phyloP scores from a whole-genome alignment of 2,329 filamentous ascomycete species.

The Ceratocystis diversiconidia region DNA sequence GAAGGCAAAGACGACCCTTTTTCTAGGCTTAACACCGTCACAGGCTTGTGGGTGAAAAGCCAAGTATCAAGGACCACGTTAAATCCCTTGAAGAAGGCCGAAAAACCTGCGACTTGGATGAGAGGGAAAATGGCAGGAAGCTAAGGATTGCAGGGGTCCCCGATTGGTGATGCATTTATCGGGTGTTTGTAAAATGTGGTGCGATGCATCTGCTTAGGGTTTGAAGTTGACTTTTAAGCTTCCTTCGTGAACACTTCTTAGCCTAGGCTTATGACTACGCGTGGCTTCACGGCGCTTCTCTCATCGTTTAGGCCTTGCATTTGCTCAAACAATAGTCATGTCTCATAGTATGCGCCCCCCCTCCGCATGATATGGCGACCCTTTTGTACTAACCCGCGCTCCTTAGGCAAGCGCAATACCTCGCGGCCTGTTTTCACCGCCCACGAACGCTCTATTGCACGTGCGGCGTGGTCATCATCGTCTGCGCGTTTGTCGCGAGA shows the following conservation, averaged over 20 bases:
- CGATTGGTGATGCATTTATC: background rate
- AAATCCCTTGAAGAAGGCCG: background rate
- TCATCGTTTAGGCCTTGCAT: background rate
- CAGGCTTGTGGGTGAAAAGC: background rate
- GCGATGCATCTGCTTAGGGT: background rate
- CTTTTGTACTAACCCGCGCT: background rate
- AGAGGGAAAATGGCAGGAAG: background rate
- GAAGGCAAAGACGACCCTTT: background rate
- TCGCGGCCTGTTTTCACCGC: constrained; percentile 87
- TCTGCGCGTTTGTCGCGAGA: constrained; percentile 77
- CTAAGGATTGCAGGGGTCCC: background rate
- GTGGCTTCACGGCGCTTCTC: background rate
- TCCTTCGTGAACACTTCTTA: background rate
- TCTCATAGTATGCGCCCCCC: constrained; percentile 34
- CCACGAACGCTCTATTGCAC: constrained; percentile 72
- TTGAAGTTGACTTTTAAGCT: background rate
- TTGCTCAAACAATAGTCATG: constrained; percentile 24
- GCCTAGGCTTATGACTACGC: background rate
- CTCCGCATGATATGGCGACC: background rate
- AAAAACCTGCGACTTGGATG: background rate
- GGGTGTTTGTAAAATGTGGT: background rate
- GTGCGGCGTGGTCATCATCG: constrained; percentile 66
- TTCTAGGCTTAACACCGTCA: background rate
- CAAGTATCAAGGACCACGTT: background rate
- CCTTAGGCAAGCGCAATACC: constrained; percentile 67